Base-by-base conservation (phyloP, 805 yeast species). In the Kluyveromyces wickerhamii region DNA sequence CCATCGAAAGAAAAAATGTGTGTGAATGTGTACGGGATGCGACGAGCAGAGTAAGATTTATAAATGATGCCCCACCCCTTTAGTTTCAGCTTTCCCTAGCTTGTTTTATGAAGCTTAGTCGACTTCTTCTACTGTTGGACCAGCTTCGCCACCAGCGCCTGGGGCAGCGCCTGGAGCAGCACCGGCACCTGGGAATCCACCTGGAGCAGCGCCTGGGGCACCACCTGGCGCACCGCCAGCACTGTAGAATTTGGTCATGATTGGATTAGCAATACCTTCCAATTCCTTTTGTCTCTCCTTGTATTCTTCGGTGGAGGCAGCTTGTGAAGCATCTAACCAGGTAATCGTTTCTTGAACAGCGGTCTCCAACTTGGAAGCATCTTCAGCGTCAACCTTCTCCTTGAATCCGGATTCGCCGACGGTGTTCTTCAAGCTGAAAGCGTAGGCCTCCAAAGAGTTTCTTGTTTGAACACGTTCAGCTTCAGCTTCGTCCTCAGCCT, bases 401-500 rank as follows among this genome's bases (percentile, higher is more conserved):
- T 80, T 79, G 70, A 83, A 79, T 48, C 67, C 65, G 59, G 78
- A 78, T 66, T 83, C 94, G 47, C 71, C 62, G 40, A 82, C 68
- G 40, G 92, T 72, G 67, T 77, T 79, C 81, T 87, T 88, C 64
- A 88, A 75, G 34, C 92, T 81, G 79, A 85, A 88, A 49, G 95
- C 83, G 66, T 86, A 89, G 27, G 96, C 84, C 74, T 88, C 96
- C 60, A 89, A 77, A 56, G 80, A 88, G 70, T 88, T 89, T 86
- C 86, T 87, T 65, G 94, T 86, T 59, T 75, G 85, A 52, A 88
- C 79, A 72, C 97, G 86, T 48, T 77, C 63, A 59, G 95, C 84
- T 75, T 88, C 96, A 71, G 77, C 74, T 67, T 87, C 96, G 67
- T 88, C 96, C 67, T 88, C 95, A 51, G 84, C 95, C 74, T 84